A percentile compares a stretch with the other conserved stretches of the same genome.
Conservation (phyloP, 2,329 filamentous ascomycete species). For the Nemania serpens region DNA sequence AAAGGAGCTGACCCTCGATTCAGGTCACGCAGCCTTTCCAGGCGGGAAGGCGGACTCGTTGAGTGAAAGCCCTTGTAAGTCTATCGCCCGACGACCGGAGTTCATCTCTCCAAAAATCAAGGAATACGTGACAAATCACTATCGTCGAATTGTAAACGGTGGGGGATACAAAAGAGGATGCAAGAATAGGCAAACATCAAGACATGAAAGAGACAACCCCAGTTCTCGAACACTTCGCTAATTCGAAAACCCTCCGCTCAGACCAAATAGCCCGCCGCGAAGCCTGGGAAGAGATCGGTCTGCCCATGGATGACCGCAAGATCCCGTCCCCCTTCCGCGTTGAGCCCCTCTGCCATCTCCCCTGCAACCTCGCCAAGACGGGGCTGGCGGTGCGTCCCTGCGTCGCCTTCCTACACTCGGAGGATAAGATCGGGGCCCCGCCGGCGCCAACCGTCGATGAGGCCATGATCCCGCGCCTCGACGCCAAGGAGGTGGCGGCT, state of each 20-base stretch:
- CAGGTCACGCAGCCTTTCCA: slow-evolving; percentile 80
- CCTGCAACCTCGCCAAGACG: slow-evolving; percentile 73
- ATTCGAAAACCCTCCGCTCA: slow-evolving; percentile 31
- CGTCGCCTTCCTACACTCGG: slow-evolving; percentile 75
- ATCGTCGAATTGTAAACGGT: no score
- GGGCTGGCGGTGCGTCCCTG: slow-evolving; percentile 76
- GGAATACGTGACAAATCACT: no score
- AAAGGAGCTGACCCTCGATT: neutral
- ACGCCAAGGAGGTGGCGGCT: slow-evolving; percentile 89
- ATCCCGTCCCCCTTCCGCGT: slow-evolving; percentile 80
- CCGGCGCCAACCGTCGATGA: slow-evolving; percentile 62
- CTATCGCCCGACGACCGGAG: neutral
- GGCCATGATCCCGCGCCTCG: slow-evolving; percentile 76
- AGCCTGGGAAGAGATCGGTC: slow-evolving; percentile 90
- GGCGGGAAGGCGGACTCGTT: slow-evolving; percentile 71
- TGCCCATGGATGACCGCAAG: slow-evolving; percentile 71
- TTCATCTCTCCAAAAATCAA: neutral
- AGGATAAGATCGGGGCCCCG: slow-evolving; percentile 43
- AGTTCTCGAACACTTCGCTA: neutral
- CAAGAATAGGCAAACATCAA: neutral
- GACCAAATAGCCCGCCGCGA: slow-evolving; percentile 87
- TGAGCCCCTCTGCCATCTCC: slow-evolving; percentile 85
- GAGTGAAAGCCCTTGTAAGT: slow-evolving; percentile 64
- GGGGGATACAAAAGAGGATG: neutral
- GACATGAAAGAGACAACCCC: neutral